Evolutionary conservation across 768 basidiomycete species (phyloP).

Genomic region (Pulveroboletus ravenelii): DNA sequence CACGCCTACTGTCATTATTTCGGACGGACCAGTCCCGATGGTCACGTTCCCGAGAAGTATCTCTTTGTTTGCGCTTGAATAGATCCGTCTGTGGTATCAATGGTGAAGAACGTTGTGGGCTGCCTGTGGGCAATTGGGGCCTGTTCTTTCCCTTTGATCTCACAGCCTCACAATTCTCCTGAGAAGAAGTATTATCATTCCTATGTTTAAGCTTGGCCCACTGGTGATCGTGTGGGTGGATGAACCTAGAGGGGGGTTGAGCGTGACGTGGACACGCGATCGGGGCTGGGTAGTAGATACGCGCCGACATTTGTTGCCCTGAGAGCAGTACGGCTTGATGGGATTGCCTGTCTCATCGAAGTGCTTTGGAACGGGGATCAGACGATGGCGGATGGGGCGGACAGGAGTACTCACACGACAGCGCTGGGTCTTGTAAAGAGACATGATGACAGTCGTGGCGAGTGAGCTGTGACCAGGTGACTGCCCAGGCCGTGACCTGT

Average conservation of each 20-base stretch:
- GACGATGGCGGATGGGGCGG: conserved; percentile 5
- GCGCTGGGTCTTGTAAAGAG: conserved; percentile 40
- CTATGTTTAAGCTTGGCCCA: conserved; percentile 31
- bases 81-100: conserved; percentile 42
- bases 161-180: conserved; percentile 18
- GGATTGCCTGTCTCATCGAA: conserved; percentile 42
- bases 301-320: conserved; percentile 49
- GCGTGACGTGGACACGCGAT: conserved; percentile 4
- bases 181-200: conserved; percentile 12
- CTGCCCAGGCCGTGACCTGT: background rate
- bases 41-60: conserved; percentile 20
- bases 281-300: conserved; percentile 17
- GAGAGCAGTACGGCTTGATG: conserved; percentile 40
- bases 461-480: conserved; percentile 14
- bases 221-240: conserved; percentile 46
- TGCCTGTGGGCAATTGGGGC: conserved; percentile 15
- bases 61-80: conserved; percentile 33
- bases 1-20: conserved; percentile 21
- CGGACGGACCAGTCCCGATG: conserved; percentile 17
- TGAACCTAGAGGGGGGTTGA: conserved; percentile 33
- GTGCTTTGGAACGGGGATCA: conserved; percentile 35
- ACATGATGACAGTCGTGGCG: conserved; percentile 19
- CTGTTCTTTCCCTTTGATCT: conserved; percentile 25
- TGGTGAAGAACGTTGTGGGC: conserved; percentile 32
- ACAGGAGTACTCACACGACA: conserved; percentile 40